Base-by-base conservation (phyloP, 345 rosid genomes). In the Melaleuca quinquenervia region DNA sequence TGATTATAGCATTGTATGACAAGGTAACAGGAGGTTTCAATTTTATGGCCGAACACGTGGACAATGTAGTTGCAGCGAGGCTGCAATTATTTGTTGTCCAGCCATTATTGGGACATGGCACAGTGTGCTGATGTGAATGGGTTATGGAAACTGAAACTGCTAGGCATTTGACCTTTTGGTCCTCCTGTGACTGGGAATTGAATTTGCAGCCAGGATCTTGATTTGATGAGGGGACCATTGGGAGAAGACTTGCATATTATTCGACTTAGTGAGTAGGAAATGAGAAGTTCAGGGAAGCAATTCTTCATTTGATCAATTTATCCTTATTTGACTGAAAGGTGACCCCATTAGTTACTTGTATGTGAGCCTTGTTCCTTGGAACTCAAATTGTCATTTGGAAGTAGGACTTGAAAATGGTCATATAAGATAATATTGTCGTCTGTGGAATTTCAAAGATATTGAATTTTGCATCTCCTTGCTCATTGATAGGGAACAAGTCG, bases 401-500 rank as follows among this genome's bases (percentile, higher is more conserved):
- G 78, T 36, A 16, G 32, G 78, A 32, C 44, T 70, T 10, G 78
- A 70, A 32, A 45, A 32, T 70, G 48, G 78, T 70, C 45, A 18
- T 70, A 70, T 45, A 70, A 32, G 78, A 85, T 52, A 52, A 24
- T 12, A 41, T 58, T 24, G 29, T 82, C 2, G n/a, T 76, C 20
- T 3, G 24, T 12, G 41, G 6, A 54, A 6, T 27, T 58, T 78
- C 32, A 44, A 16, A 21, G 32, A 14, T 18, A 16, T 44, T 64
- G 41, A 56, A 82, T 44, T 58, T 50, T 58, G 11, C 29, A n/a
- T 52, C 36, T 58, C 82, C 78, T 58, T 83, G 64, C 53, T 85
- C 54, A 27, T 54, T 84, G 80, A 15, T 87, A 98, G 99, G 99
- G 99, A 54, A 98, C 99, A 22, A 98, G 99, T 86, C 90, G 99